Conservation (phyloP, 2,329 filamentous ascomycete species). For the Alternaria incomplexa region DNA sequence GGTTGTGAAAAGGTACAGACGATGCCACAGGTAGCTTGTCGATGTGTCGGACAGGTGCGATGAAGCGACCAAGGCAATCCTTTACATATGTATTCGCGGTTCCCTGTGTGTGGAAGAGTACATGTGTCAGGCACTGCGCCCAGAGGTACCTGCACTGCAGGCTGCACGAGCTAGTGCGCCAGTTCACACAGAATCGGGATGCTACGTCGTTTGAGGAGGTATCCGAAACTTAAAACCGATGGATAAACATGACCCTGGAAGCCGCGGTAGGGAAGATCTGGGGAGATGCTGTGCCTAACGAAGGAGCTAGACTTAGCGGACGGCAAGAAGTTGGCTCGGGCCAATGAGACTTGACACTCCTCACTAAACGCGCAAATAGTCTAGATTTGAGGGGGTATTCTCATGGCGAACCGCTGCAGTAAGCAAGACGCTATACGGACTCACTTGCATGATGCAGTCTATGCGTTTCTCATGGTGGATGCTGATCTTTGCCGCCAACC, state of each 20-base stretch:
- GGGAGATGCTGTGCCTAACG: neutral
- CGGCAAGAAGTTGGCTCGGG: neutral
- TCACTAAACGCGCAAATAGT: neutral
- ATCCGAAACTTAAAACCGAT: slow-evolving; percentile 7
- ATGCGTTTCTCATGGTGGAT: neutral
- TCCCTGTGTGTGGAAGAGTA: neutral
- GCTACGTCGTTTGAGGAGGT: neutral
- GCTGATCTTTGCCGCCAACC: neutral
- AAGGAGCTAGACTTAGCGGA: slow-evolving; percentile 3
- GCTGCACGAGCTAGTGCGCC: neutral
- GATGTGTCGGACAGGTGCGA: neutral
- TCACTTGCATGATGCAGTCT: slow-evolving; percentile 1
- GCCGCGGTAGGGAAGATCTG: neutral
- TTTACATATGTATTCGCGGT: neutral
- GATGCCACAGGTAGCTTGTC: slow-evolving; percentile 1
- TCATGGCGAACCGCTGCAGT: neutral
- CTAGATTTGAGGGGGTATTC: neutral
- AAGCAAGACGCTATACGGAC: neutral
- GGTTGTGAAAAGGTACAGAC: neutral
- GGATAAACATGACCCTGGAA: neutral
- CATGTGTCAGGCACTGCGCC: neutral
- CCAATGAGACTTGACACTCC: neutral
- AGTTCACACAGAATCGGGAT: neutral
- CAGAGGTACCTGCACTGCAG: neutral
- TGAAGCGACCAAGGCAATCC: neutral